phyloP scores from a whole-genome alignment of 2,329 filamentous ascomycete species.

The Paraconiothyrium brasiliense region DNA sequence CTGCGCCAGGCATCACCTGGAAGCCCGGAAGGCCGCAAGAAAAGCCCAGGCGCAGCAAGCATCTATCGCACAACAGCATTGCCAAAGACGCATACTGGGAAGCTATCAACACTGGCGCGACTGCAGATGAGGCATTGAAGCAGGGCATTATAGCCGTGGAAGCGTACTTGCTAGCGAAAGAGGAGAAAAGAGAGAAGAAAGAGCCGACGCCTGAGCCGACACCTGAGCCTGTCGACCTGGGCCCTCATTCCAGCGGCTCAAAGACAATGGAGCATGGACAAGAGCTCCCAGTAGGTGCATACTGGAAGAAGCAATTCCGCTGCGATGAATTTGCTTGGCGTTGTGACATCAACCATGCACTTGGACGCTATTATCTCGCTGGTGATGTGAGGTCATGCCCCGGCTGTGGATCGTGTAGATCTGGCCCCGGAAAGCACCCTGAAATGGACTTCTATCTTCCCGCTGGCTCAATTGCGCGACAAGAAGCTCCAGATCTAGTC shows the following conservation, averaged over 20 bases:
- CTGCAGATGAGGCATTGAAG: conserved; percentile 23
- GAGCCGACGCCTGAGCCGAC: conserved; percentile 23
- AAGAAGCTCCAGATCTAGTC: conserved; percentile 25
- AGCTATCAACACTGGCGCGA: conserved; percentile 21
- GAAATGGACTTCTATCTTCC: conserved; percentile 42
- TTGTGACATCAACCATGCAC: conserved; percentile 39
- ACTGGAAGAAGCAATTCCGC: conserved; percentile 22
- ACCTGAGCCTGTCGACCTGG: conserved; percentile 26
- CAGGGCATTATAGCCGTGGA: conserved; percentile 27
- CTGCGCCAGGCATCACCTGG: conserved; percentile 28
- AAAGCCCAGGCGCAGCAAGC: conserved; percentile 17
- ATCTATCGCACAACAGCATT: conserved; percentile 34
- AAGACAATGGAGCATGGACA: conserved; percentile 39
- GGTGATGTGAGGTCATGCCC: conserved; percentile 35
- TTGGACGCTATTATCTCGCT: conserved; percentile 43
- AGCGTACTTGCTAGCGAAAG: conserved; percentile 20
- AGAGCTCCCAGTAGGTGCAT: conserved; percentile 28
- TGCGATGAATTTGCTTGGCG: conserved; percentile 35
- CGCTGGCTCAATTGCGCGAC: conserved; percentile 25
- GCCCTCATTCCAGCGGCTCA: conserved; percentile 38
- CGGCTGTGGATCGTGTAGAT: conserved; percentile 31
- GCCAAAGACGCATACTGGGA: conserved; percentile 38
- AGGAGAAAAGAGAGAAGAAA: conserved; percentile 16
- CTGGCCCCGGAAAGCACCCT: conserved; percentile 20
- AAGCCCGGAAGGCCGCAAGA: conserved; percentile 26